Evolutionary conservation across 768 basidiomycete genomes (phyloP), one percentile per base, ranked within the genome.

Genomic region (Melanogaster broomeanus): DNA sequence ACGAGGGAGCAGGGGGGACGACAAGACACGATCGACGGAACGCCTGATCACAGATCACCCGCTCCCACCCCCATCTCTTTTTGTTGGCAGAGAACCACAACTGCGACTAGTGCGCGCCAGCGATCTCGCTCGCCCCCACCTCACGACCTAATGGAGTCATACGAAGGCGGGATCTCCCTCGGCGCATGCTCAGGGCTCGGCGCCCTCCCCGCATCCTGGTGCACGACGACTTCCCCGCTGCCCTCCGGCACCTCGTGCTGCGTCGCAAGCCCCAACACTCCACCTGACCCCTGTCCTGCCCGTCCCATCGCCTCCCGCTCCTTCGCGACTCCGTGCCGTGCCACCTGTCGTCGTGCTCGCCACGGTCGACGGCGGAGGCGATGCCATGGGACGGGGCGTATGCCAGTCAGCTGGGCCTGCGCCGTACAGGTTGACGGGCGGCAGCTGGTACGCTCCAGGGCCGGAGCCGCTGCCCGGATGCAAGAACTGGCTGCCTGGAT

Each of bases 91-190:
- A n/a, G n/a, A n/a, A n/a, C n/a, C n/a, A n/a, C n/a, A n/a, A n/a
- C n/a, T n/a, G n/a, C n/a, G n/a, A n/a, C n/a, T n/a, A n/a, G n/a
- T n/a, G n/a, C n/a, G n/a, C n/a, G n/a, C n/a, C n/a, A n/a, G n/a
- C n/a, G n/a, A n/a, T n/a, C n/a, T n/a, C n/a, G n/a, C n/a, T n/a
- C n/a, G n/a, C n/a, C n/a, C n/a, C n/a, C n/a, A n/a, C n/a, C 42
- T 51, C 35, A 42, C 15, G 45, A 58, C 25, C 33, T 57, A 35
- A 67, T 67, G 12, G 66, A 67, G 0, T 67, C 66, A 43, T 67
- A 67, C 2, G 66, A 24, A 11, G 66, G 66, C 0, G 66, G 66
- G 18, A 67, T 64, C 49, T 67, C 66, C 22, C 53, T 60, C 4
- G 60, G 66, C 13, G 54, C 45, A 2, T 46, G 56, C 28, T 60